These are phyloP conservation scores for Ajuga reptans DNA, from an alignment of 305 asterid genomes.

Conservation along the genomic window DNA sequence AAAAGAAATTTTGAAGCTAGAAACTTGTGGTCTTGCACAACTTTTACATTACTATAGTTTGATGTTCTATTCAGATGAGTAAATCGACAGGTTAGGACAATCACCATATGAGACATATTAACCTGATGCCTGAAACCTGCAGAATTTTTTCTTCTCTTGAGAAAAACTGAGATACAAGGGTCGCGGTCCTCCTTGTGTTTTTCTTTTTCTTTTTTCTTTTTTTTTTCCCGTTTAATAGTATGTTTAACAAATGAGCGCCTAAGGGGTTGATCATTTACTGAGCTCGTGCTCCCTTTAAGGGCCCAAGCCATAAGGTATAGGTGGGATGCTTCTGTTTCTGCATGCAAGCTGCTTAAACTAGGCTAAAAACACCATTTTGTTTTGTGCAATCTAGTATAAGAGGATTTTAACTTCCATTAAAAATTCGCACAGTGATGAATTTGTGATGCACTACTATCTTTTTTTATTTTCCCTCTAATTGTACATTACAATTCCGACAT, in stretches of 20 bases:
- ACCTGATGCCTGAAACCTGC: conserved; percentile 13
- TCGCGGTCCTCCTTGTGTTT: background rate
- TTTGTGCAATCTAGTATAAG: conserved; percentile 12
- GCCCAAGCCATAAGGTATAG: background rate
- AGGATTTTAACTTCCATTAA: background rate
- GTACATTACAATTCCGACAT: conserved; percentile 3
- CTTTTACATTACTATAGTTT: background rate
- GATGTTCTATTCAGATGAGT: background rate
- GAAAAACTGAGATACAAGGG: background rate
- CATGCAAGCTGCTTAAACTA: background rate
- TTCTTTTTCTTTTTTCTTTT: background rate
- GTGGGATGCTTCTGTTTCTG: background rate
- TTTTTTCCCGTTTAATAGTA: background rate
- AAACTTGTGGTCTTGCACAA: background rate
- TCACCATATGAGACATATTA: background rate
- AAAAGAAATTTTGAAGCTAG: background rate
- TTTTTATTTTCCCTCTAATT: conserved; percentile 9
- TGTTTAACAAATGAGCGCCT: background rate
- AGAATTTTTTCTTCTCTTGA: background rate
- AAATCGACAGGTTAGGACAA: background rate
- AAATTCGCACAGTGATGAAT: background rate
- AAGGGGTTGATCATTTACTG: background rate
- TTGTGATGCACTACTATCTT: background rate
- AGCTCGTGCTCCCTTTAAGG: background rate
- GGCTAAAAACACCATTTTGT: background rate